Evolutionary conservation across 1,284 basidiomycete genomes (phyloP), one percentile per base, ranked within the genome.

Genomic region (Pholiota adiposa): DNA sequence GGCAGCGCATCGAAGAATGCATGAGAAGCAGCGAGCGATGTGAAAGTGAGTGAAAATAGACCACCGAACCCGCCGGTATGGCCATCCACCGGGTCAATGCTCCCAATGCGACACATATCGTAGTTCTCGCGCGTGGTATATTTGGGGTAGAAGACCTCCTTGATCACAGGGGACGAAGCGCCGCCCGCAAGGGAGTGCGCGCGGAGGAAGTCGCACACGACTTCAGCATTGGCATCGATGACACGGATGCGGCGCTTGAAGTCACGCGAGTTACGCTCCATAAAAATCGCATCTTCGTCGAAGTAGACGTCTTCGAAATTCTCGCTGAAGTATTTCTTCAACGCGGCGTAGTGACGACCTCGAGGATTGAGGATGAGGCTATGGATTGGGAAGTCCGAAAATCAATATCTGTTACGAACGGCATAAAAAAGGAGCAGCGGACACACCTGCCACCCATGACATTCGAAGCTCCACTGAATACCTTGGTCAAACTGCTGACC

Each of bases 221-320:
- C 85, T 71, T 92, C 88, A 2, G 97, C 83, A 72, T 97, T 98
- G 54, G 76, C 73, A 74, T 99, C 94, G 73, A 98, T 94, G 57
- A 81, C 74, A 59, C 81, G 81, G 65, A 96, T 85, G 56, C 97
- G 92, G 8, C 79, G 78, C 53, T 84, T 79, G 79, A 98, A 98
- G 76, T 98, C 90, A 54, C 97, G 93, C 19, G 95, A 97, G 77
- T 99, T 99, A 66, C 97, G 91, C 74, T 99, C 97, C 90, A 99
- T 93, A 79, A 91, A 98, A 56, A 98, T 88, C 33, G 94, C 94
- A 72, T 99, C 97, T 74, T 97, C 93, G 69, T 87, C 84, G 71
- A 92, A 98, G 77, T 94, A 97, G 25, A 80, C 81, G 72, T 99
- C 97, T 73, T 97, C 93, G 74, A 91, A 98, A 3, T 75, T 79